Evolutionary conservation across 441 rosid species (phyloP).

Genomic region (Macaranga tanarius): DNA sequence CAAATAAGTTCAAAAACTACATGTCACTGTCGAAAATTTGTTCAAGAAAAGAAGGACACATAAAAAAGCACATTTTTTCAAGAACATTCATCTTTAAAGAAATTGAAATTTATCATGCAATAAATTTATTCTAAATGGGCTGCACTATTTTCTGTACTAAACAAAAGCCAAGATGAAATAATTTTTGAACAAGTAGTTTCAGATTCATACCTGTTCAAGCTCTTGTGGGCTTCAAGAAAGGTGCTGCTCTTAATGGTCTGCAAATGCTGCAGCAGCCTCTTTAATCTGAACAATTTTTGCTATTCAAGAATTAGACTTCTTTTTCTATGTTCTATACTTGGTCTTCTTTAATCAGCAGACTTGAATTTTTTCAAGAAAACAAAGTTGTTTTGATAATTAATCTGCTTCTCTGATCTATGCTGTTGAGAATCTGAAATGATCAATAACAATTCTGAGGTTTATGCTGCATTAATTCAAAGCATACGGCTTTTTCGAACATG

Average conservation of each 20-base stretch:
- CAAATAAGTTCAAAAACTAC: too few species aligned
- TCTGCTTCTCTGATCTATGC: neutral
- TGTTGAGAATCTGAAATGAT: neutral
- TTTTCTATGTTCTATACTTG: too few species aligned
- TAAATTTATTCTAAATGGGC: too few species aligned
- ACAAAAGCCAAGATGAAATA: neutral
- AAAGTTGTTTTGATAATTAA: neutral
- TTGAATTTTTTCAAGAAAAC: neutral
- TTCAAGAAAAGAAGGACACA: too few species aligned
- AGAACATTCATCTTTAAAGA: too few species aligned
- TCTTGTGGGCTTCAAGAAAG: neutral
- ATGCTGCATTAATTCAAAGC: neutral
- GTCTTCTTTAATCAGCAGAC: neutral
- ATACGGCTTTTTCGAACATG: neutral
- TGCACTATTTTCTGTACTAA: neutral
- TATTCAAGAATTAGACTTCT: neutral
- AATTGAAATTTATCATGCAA: neutral
- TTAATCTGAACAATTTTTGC: neutral
- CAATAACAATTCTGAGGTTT: neutral
- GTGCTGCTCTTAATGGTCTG: neutral
- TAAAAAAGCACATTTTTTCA: too few species aligned
- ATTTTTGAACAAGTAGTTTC: neutral
- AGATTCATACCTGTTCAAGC: conserved; percentile 1
- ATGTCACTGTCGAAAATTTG: too few species aligned
- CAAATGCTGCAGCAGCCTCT: neutral